These are phyloP conservation scores for Neonectria punicea DNA, from an alignment of 2,329 filamentous ascomycete genomes.

Conservation along the genomic window DNA sequence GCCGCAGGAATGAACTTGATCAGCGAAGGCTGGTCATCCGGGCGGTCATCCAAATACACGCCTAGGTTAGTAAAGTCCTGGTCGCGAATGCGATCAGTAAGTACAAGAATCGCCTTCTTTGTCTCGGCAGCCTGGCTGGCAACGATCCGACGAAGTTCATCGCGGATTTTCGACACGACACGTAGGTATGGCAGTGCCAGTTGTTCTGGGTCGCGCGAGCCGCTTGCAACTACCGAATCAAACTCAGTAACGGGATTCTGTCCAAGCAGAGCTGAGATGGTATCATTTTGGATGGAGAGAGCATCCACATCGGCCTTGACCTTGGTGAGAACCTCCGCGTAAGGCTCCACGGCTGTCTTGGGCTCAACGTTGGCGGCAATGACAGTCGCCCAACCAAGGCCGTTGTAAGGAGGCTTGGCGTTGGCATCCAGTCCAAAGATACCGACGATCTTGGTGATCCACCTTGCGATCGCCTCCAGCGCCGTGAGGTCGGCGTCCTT, in stretches of 20 bases:
- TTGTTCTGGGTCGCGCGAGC: constrained; percentile 62
- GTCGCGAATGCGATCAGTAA: constrained; percentile 86
- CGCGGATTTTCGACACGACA: constrained; percentile 66
- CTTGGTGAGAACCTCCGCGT: constrained; percentile 55
- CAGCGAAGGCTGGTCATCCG: constrained; percentile 73
- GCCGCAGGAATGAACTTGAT: constrained; percentile 72
- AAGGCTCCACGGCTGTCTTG: constrained; percentile 58
- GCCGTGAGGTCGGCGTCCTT: constrained; percentile 58
- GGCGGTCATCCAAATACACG: constrained; percentile 88
- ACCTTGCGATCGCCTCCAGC: constrained; percentile 72
- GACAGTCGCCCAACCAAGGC: constrained; percentile 64
- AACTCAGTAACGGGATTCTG: constrained; percentile 60
- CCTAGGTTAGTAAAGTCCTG: constrained; percentile 82
- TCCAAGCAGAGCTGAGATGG: constrained; percentile 55
- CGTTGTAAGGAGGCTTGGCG: constrained; percentile 63
- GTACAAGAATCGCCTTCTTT: constrained; percentile 76
- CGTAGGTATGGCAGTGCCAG: constrained; percentile 66
- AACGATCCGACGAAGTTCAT: constrained; percentile 69
- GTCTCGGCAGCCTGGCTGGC: constrained; percentile 58
- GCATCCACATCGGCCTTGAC: constrained; percentile 58
- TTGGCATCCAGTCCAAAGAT: constrained; percentile 83
- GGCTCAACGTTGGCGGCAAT: constrained; percentile 56
- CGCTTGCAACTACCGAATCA: constrained; percentile 54
- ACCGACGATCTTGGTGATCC: constrained; percentile 84
- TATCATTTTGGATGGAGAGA: constrained; percentile 61